These are phyloP conservation scores for Aureobasidium sp. DNA, from an alignment of 2,329 filamentous ascomycete species.

Conservation along the genomic window DNA sequence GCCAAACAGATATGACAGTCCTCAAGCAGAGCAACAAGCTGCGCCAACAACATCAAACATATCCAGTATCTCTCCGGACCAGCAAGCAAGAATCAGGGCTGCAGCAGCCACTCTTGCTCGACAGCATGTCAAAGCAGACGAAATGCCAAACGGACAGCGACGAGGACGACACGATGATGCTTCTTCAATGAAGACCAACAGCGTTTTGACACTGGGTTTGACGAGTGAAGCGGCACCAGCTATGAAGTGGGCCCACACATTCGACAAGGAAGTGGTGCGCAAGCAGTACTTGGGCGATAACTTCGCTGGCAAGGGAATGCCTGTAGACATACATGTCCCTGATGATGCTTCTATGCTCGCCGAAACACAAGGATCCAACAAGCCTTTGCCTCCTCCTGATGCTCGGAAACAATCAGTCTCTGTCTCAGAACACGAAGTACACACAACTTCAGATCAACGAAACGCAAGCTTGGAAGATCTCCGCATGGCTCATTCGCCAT, in stretches of 20 bases:
- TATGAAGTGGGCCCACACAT: constrained; percentile 94
- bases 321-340: constrained; percentile 28
- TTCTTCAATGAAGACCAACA: constrained; percentile 67
- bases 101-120: constrained; percentile 78
- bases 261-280: constrained; percentile 81
- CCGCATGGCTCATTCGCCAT: neutral
- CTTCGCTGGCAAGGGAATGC: constrained; percentile 60
- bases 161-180: constrained; percentile 46
- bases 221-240: constrained; percentile 82
- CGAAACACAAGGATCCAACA: constrained; percentile 11
- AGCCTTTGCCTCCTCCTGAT: neutral
- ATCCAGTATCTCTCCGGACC: constrained; percentile 77
- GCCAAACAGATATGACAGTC: constrained; percentile 28
- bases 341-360: constrained; percentile 12
- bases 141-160: constrained; percentile 45
- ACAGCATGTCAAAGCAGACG: constrained; percentile 51
- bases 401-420: neutral
- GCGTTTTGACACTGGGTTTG: constrained; percentile 81
- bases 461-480: neutral
- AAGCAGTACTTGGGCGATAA: constrained; percentile 75
- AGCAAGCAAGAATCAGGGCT: constrained; percentile 86
- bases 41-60: constrained; percentile 57
- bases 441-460: neutral
- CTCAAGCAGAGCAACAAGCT: constrained; percentile 29
- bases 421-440: neutral